Evolutionary conservation across 257 asterid species (phyloP).

Genomic region (Solanum pimpinellifolium): DNA sequence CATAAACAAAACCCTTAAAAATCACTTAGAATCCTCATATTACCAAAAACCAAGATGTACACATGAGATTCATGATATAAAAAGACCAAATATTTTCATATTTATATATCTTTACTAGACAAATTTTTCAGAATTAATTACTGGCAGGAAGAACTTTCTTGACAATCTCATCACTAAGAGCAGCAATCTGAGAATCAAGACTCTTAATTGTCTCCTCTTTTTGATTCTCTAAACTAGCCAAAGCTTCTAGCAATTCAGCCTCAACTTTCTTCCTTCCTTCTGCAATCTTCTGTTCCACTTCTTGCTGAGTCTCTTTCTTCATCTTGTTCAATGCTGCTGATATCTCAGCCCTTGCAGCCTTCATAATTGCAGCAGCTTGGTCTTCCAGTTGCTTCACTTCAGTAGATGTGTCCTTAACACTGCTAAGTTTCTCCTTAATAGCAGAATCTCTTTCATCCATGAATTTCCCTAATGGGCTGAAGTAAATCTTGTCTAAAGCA

Average conservation of each 20-base stretch:
- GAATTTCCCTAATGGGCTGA: slow-evolving; percentile 72
- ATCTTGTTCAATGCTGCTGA: slow-evolving; percentile 80
- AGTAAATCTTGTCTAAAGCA: slow-evolving; percentile 85
- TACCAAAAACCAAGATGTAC: neutral
- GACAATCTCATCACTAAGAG: slow-evolving; percentile 74
- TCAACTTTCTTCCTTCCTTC: slow-evolving; percentile 85
- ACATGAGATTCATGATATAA: neutral
- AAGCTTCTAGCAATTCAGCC: slow-evolving; percentile 74
- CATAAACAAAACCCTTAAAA: neutral
- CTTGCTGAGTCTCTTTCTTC: slow-evolving; percentile 86
- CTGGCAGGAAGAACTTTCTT: slow-evolving; percentile 84
- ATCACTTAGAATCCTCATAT: neutral
- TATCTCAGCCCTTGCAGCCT: slow-evolving; percentile 90
- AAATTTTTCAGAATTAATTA: neutral
- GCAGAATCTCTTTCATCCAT: slow-evolving; percentile 87
- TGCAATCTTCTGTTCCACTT: slow-evolving; percentile 67
- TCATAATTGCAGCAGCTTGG: slow-evolving; percentile 68
- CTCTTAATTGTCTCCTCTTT: slow-evolving; percentile 68
- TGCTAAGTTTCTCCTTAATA: slow-evolving; percentile 54
- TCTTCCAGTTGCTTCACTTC: slow-evolving; percentile 88
- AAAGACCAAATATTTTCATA: neutral
- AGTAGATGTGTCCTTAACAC: slow-evolving; percentile 78
- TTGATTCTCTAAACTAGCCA: slow-evolving; percentile 58
- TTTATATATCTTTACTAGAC: neutral
- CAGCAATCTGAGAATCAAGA: slow-evolving; percentile 79